Evolutionary conservation across 495 filamentous ascomycete genomes (phyloP).

Genomic region (Penicillium taxi): DNA sequence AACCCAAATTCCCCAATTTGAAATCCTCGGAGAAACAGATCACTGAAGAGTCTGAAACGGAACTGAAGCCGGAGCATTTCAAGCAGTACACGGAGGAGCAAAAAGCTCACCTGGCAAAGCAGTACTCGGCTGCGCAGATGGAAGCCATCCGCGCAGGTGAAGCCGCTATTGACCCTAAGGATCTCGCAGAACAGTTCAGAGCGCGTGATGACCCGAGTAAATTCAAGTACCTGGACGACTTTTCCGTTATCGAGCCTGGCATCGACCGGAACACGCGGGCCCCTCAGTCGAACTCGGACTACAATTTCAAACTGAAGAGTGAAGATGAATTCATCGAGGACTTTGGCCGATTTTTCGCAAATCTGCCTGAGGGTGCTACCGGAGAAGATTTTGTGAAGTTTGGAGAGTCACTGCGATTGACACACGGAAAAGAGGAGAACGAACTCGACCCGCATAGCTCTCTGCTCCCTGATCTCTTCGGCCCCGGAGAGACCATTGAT

Average conservation of each 20-base stretch:
- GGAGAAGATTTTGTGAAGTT: constrained; percentile 41
- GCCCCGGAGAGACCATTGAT: constrained; percentile 30
- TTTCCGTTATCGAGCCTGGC: constrained; percentile 64
- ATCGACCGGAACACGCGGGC: constrained; percentile 58
- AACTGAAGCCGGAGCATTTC: constrained; percentile 40
- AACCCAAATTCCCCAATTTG: constrained; percentile 24
- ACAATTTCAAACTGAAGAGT: constrained; percentile 53
- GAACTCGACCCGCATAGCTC: constrained; percentile 40
- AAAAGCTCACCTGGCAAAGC: constrained; percentile 49
- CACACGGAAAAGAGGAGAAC: constrained; percentile 44
- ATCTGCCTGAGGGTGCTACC: constrained; percentile 40
- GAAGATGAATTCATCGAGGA: constrained; percentile 48
- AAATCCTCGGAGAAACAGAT: constrained; percentile 15
- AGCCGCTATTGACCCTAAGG: constrained; percentile 64
- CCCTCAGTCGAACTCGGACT: constrained; percentile 49
- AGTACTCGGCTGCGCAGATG: constrained; percentile 75
- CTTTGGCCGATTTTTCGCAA: constrained; percentile 48
- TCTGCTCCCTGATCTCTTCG: constrained; percentile 45
- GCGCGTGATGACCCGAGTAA: constrained; percentile 62
- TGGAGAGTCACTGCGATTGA: constrained; percentile 39
- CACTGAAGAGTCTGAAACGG: constrained; percentile 10
- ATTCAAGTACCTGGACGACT: constrained; percentile 78
- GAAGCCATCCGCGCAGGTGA: constrained; percentile 83
- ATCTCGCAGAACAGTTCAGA: constrained; percentile 64
- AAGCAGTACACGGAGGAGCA: constrained; percentile 62